These are phyloP conservation scores for Cerioporus squamosus DNA, from an alignment of 1,284 basidiomycete genomes.

Conservation along the genomic window DNA sequence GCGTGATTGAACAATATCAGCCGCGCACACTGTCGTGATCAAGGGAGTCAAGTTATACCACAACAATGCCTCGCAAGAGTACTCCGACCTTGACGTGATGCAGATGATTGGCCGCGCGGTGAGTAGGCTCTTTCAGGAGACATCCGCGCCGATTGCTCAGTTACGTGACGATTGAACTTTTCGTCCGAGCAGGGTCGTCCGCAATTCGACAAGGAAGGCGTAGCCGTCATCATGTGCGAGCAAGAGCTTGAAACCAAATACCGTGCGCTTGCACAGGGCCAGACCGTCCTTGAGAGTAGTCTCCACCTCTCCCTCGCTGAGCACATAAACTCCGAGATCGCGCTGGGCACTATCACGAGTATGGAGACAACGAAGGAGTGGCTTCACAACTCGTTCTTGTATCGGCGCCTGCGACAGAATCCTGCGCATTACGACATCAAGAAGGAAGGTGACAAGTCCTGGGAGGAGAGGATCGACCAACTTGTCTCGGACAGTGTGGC, in stretches of 20 bases:
- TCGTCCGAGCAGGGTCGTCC: constrained; percentile 94
- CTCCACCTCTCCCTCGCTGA: constrained; percentile 85
- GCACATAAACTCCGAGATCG: constrained; percentile 93
- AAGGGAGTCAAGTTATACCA: constrained; percentile 81
- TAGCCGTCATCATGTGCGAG: constrained; percentile 83
- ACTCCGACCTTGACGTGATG: constrained; percentile 83
- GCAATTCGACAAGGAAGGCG: constrained; percentile 85
- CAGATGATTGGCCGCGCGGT: constrained; percentile 88
- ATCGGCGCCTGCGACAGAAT: constrained; percentile 83
- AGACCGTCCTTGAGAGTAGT: constrained; percentile 81
- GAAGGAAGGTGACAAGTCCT: constrained; percentile 61
- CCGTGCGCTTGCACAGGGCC: constrained; percentile 62
- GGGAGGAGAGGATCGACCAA: constrained; percentile 72
- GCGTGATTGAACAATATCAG: constrained; percentile 38
- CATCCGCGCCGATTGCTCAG: background rate
- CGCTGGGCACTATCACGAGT: constrained; percentile 77
- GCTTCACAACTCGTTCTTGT: constrained; percentile 84
- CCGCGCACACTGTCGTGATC: constrained; percentile 82
- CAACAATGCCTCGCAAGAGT: constrained; percentile 67
- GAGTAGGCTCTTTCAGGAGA: constrained; percentile 31
- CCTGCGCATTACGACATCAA: constrained; percentile 74
- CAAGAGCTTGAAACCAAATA: constrained; percentile 76
- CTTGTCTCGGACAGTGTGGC: constrained; percentile 71
- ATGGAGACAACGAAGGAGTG: constrained; percentile 75
- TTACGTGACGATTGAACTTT: too few relatives aligned